These are phyloP conservation scores for Cercophora sp. DNA, from an alignment of 495 filamentous ascomycete genomes.

Conservation along the genomic window DNA sequence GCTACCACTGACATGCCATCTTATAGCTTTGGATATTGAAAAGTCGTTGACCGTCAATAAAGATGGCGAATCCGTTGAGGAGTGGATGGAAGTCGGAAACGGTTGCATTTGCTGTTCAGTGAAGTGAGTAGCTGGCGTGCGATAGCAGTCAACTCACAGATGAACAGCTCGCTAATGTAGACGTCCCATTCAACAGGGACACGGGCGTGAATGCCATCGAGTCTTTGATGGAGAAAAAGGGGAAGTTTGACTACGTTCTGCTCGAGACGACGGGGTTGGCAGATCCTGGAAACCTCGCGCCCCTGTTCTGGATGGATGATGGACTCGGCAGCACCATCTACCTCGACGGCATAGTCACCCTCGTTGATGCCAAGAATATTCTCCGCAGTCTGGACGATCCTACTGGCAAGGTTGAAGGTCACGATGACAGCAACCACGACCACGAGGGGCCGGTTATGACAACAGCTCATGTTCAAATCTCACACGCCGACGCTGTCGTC, in stretches of 20 bases:
- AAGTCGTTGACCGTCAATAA: slow-evolving; percentile 86
- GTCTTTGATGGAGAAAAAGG: slow-evolving; percentile 89
- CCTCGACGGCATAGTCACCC: slow-evolving; percentile 87
- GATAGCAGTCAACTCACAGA: no score
- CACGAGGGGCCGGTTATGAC: slow-evolving; percentile 62
- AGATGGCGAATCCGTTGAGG: slow-evolving; percentile 78
- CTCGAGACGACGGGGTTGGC: slow-evolving; percentile 95
- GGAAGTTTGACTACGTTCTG: slow-evolving; percentile 95
- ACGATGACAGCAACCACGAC: slow-evolving; percentile 39
- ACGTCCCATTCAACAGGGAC: no score
- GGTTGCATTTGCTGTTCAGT: slow-evolving; percentile 98
- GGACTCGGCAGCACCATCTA: slow-evolving; percentile 91
- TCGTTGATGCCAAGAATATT: slow-evolving; percentile 94
- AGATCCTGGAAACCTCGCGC: slow-evolving; percentile 92
- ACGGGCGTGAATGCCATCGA: slow-evolving; percentile 90
- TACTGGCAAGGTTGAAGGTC: slow-evolving; percentile 53
- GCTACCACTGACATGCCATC: no score
- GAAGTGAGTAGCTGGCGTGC: no score
- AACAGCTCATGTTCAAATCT: slow-evolving; percentile 92
- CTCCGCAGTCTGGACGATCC: slow-evolving; percentile 73
- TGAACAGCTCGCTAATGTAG: no score
- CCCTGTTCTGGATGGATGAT: slow-evolving; percentile 96
- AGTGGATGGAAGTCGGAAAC: slow-evolving; percentile 94
- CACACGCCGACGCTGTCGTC: slow-evolving; percentile 92
- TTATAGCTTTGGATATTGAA: slow-evolving; percentile 84